These are phyloP conservation scores for Auricularia sp. DNA, from an alignment of 768 basidiomycete species.

Conservation along the genomic window DNA sequence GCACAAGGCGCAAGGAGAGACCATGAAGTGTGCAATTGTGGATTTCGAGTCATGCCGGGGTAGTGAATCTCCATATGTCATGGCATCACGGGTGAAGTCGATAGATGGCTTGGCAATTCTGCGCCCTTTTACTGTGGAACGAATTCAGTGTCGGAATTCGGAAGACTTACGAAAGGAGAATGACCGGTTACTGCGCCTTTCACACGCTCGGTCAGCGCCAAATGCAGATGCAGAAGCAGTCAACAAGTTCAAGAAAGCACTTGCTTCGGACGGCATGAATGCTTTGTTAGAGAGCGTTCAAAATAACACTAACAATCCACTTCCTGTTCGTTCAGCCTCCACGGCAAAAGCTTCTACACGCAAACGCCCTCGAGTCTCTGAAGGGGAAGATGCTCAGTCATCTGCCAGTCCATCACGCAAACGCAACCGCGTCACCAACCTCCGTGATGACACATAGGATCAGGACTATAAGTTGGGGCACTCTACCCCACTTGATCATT, in stretches of 20 bases:
- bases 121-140: slow-evolving; percentile 13
- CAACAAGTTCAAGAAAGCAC: background rate
- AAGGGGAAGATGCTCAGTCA: no score
- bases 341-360: no score
- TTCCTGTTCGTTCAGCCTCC: no score
- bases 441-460: no score
- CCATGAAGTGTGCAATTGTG: slow-evolving; percentile 20
- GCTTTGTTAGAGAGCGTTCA: no score
- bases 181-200: background rate
- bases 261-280: no score
- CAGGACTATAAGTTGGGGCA: no score
- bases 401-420: no score
- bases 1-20: slow-evolving; percentile 31
- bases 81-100: slow-evolving; percentile 25
- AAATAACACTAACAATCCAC: no score
- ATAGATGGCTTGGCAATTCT: slow-evolving; percentile 24
- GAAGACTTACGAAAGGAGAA: background rate
- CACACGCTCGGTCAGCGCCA: background rate
- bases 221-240: background rate
- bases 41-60: slow-evolving; percentile 23
- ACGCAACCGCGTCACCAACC: no score
- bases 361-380: no score
- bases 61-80: slow-evolving; percentile 30
- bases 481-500: no score
- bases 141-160: slow-evolving; percentile 6